Conservation (phyloP, 176 grass and related monocot genomes). For the Musa beccarii region DNA sequence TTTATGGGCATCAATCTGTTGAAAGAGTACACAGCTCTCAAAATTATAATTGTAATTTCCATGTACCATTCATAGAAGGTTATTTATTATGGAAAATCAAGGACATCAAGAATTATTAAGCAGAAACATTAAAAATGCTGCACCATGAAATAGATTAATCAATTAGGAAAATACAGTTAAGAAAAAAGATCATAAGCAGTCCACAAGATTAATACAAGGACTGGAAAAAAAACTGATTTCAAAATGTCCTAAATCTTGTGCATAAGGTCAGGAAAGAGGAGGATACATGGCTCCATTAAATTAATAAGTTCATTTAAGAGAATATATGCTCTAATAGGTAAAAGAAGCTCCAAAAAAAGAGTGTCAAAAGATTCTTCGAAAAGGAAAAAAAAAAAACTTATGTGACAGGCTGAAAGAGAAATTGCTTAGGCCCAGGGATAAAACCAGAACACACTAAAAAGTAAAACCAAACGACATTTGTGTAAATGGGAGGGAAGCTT, state of each 20-base stretch:
- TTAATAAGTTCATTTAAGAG: not conserved
- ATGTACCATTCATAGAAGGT: not conserved
- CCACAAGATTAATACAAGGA: not conserved
- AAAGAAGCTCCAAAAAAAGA: not conserved
- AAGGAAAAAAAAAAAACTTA: not conserved
- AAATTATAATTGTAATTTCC: not conserved
- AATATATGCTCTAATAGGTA: not conserved
- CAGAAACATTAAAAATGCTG: not conserved
- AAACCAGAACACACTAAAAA: not conserved
- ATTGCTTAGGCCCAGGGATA: not conserved
- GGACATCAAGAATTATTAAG: not conserved
- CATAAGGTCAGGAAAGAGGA: not conserved
- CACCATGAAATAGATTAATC: not conserved
- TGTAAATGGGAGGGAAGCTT: not conserved
- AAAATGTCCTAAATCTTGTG: not conserved
- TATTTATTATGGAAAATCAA: not conserved
- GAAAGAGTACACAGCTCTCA: not conserved
- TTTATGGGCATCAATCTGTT: conserved; percentile 90
- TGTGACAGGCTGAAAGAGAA: not conserved
- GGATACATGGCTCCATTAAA: not conserved
- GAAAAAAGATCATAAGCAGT: not conserved
- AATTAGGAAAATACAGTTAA: not conserved
- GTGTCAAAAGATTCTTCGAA: not conserved
- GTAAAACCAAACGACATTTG: conserved; percentile 5
- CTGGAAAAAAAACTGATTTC: not conserved